phyloP scores from a whole-genome alignment of 768 basidiomycete species.

The Suillus decipiens region DNA sequence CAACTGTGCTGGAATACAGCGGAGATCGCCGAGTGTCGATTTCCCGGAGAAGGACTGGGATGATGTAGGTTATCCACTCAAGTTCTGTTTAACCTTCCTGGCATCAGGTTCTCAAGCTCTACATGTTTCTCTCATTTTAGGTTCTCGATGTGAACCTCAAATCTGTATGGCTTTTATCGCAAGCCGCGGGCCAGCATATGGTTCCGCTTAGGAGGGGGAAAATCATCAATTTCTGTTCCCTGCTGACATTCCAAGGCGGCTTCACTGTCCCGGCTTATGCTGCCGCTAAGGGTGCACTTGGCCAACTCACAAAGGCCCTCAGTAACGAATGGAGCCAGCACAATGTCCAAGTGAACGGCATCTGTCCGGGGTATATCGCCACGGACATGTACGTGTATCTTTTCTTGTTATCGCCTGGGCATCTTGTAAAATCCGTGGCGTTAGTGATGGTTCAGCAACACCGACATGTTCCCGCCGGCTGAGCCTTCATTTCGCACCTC shows the following conservation, averaged over 20 bases:
- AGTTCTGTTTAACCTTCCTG: conserved; percentile 23
- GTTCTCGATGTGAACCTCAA: conserved; percentile 89
- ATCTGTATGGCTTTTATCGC: conserved; percentile 80
- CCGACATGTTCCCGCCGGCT: not conserved
- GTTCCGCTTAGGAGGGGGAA: conserved; percentile 69
- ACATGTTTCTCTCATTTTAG: conserved; percentile 36
- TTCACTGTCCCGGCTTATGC: conserved; percentile 87
- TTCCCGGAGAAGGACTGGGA: conserved; percentile 73
- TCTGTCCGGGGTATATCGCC: conserved; percentile 85
- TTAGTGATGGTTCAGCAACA: not conserved
- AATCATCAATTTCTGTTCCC: conserved; percentile 68
- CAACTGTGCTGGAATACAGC: conserved; percentile 68
- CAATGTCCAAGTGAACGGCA: conserved; percentile 87
- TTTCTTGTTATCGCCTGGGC: conserved; percentile 21
- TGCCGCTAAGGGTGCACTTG: conserved; percentile 86
- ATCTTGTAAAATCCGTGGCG: conserved; percentile 12
- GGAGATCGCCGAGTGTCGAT: conserved; percentile 59
- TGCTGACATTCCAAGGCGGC: conserved; percentile 56
- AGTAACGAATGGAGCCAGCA: conserved; percentile 92
- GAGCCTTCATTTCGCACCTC: conserved; percentile 4
- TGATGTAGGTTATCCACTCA: conserved; percentile 51
- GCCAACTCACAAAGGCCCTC: conserved; percentile 85
- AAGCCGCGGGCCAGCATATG: conserved; percentile 91
- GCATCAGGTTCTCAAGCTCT: conserved; percentile 15
- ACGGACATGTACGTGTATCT: conserved; percentile 74